A percentile compares a stretch with the other conserved stretches of the same genome.
Evolutionary conservation across 2,329 filamentous ascomycete genomes (phyloP).

Genomic region (Alternaria ventricosa): DNA sequence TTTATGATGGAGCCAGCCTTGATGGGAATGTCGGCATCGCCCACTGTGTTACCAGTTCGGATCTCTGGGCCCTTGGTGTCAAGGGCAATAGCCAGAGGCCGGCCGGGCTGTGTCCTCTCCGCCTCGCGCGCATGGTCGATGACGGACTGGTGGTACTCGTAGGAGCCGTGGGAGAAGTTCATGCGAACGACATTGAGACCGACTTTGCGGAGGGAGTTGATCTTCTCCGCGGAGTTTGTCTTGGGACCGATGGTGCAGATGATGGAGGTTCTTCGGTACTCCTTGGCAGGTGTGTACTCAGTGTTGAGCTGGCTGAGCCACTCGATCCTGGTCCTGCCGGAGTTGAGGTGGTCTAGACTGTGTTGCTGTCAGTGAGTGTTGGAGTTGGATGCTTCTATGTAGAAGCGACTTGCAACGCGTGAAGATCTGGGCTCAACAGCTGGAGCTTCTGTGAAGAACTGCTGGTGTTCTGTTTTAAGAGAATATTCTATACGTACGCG

Average conservation of each 20-base stretch:
- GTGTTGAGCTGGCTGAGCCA: conserved; percentile 85
- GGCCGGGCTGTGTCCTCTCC: conserved; percentile 76
- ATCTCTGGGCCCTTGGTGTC: conserved; percentile 87
- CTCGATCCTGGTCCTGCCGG: conserved; percentile 74
- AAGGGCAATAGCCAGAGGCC: conserved; percentile 93
- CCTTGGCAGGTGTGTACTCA: conserved; percentile 82
- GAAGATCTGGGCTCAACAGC: not conserved
- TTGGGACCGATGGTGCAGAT: conserved; percentile 99
- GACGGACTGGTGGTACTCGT: conserved; percentile 97
- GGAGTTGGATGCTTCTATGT: not conserved
- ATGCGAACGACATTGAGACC: conserved; percentile 99
- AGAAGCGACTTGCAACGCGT: not conserved
- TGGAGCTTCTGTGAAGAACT: not conserved
- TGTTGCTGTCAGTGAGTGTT: conserved; percentile 14
- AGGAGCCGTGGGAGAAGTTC: conserved; percentile 97
- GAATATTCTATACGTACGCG: conserved; percentile 61
- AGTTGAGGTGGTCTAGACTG: conserved; percentile 72
- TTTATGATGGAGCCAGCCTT: conserved; percentile 83
- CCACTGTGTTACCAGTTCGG: conserved; percentile 76
- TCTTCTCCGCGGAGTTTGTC: conserved; percentile 97
- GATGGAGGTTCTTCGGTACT: conserved; percentile 96
- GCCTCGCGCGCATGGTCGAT: conserved; percentile 94
- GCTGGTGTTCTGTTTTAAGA: not conserved
- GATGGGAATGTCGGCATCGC: conserved; percentile 80
- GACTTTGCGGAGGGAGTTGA: conserved; percentile 88